Evolutionary conservation across 805 yeast genomes (phyloP).

Genomic region (Candida ipomoeae): DNA sequence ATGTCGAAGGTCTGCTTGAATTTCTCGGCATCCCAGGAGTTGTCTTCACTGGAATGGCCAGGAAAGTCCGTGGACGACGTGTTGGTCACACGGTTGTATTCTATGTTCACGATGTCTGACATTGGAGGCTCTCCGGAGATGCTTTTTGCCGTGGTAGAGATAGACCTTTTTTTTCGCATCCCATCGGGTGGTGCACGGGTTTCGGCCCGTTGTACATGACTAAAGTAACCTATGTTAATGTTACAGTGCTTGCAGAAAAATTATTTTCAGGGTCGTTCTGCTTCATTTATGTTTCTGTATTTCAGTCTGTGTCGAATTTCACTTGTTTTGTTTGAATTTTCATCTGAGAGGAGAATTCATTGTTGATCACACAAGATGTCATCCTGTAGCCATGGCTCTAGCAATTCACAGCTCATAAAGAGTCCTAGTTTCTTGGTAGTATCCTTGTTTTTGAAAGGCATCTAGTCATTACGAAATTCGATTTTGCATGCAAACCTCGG

Average conservation of each 20-base stretch:
- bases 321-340: no score
- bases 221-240: background rate
- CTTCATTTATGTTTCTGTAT: no score
- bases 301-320: no score
- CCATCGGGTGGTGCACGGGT: slow-evolving; percentile 11
- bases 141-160: background rate
- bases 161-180: slow-evolving; percentile 6
- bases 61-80: slow-evolving; percentile 90
- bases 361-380: no score
- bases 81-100: slow-evolving; percentile 86
- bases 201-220: background rate
- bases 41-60: slow-evolving; percentile 67
- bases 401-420: no score
- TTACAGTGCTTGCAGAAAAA: background rate
- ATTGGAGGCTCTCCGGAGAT: slow-evolving; percentile 6
- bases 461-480: no score
- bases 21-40: slow-evolving; percentile 79
- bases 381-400: no score
- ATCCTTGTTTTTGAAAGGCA: no score
- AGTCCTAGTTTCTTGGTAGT: no score
- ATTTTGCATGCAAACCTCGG: background rate
- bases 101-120: slow-evolving; percentile 72
- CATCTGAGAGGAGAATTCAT: no score
- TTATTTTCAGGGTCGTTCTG: no score
- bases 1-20: slow-evolving; percentile 68